Percentiles rank a stretch among this genome's conserved stretches.
Conservation (phyloP, 495 filamentous ascomycete species). For the Podospora bellae-mahoneyi region DNA sequence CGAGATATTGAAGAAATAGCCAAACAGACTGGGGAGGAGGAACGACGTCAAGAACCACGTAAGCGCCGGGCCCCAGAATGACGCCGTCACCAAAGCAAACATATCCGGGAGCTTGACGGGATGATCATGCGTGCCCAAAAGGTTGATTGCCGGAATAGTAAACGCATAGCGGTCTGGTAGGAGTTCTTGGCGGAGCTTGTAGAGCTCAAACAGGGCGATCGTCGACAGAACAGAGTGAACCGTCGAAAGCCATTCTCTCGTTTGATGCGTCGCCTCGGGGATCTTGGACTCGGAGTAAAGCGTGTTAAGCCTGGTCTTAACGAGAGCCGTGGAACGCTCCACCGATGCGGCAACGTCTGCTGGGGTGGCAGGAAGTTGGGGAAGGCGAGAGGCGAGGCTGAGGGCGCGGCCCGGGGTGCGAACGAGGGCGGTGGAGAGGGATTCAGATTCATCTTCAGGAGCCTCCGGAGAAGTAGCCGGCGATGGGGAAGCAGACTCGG, state of each 20-base stretch:
- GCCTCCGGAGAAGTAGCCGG: background rate
- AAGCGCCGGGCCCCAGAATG: conserved; percentile 78
- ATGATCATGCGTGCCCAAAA: conserved; percentile 48
- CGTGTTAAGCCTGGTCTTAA: conserved; percentile 52
- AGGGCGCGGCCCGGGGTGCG: conserved; percentile 59
- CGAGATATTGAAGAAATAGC: conserved; percentile 86
- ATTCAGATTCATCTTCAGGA: conserved; percentile 10
- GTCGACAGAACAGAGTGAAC: conserved; percentile 63
- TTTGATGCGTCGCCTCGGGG: conserved; percentile 53
- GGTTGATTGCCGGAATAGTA: conserved; percentile 59
- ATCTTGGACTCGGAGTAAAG: conserved; percentile 51
- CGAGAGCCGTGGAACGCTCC: conserved; percentile 64
- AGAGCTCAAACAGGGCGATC: conserved; percentile 62
- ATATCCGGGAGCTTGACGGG: conserved; percentile 72
- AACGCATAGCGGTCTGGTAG: conserved; percentile 67
- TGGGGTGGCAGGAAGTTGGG: conserved; percentile 74
- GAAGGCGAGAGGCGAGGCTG: conserved; percentile 46
- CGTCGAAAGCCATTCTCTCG: conserved; percentile 64
- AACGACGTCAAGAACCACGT: conserved; percentile 75
- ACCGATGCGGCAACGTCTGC: conserved; percentile 79
- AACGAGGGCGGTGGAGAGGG: conserved; percentile 41
- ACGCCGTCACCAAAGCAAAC: conserved; percentile 68
- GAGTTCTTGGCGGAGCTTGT: conserved; percentile 56
- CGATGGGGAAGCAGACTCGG: background rate
- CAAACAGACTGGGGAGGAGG: conserved; percentile 62